Percentiles rank a stretch among this genome's conserved stretches.
These are phyloP conservation scores for Citrus sp. DNA, from an alignment of 345 rosid genomes.

Conservation along the genomic window DNA sequence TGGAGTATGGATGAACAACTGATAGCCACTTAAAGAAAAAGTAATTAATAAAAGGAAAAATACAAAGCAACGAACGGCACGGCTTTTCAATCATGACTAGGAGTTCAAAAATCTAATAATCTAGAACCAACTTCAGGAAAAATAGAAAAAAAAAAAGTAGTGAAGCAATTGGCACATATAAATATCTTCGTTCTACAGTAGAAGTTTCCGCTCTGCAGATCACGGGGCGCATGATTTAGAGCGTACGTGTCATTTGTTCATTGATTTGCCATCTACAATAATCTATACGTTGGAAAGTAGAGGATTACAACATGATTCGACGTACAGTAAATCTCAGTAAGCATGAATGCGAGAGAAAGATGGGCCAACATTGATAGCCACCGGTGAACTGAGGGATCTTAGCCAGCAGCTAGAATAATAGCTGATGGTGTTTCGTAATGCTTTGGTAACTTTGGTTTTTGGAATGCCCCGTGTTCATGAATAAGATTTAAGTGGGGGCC, in stretches of 20 bases:
- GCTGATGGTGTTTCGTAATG: too few species aligned
- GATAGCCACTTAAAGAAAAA: neutral
- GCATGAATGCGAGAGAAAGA: conserved; percentile 10
- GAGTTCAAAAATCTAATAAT: neutral
- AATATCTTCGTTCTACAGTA: too few species aligned
- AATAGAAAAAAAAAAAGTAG: neutral
- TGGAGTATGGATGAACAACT: conserved; percentile 5
- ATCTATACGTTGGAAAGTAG: neutral
- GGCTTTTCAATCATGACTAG: conserved; percentile 10
- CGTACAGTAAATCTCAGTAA: conserved; percentile 19
- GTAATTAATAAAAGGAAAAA: neutral
- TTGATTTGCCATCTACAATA: conserved; percentile 12
- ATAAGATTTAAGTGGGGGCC: conserved; percentile 8
- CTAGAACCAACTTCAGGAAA: neutral
- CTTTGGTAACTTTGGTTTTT: conserved; percentile 11
- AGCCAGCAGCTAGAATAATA: neutral
- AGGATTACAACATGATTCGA: conserved; percentile 18
- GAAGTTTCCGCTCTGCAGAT: too few species aligned
- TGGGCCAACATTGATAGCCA: conserved; percentile 27
- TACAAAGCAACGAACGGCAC: conserved; percentile 1
- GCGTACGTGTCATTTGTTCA: conserved; percentile 7
- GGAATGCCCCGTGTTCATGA: conserved; percentile 19
- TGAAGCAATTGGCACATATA: neutral
- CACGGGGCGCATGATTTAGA: too few species aligned
- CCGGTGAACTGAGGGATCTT: conserved; percentile 22